Base-by-base conservation (phyloP, 768 basidiomycete genomes). In the Leccinum variicolor region DNA sequence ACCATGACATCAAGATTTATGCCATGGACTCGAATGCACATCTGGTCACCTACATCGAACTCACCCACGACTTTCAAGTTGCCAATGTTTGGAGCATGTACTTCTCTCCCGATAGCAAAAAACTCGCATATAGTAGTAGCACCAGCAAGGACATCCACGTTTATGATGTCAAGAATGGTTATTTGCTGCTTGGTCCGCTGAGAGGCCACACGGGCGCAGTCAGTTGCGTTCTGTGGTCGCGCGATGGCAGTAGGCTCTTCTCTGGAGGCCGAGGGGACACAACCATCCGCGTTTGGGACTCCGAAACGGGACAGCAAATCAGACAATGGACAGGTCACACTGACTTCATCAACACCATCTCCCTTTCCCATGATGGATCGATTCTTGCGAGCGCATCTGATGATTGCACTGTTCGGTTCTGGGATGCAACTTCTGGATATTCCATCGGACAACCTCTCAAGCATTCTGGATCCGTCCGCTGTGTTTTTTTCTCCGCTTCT, bases 381-480 rank as follows among this genome's bases (percentile, higher is more conserved):
- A 46, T 8, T 23, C 45, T 46, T 15, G 13, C 45, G 3, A 46
- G 21, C 23, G 14, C 14, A 15, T 46, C 45, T 2, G 0, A 1
- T 7, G 45, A 46, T 46, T 3, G 7, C 21, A 25, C 14, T 46
- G 10, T 46, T 46, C 45, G 1, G 3, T 25, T 46, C 23, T 46
- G 45, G 45, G 45, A 46, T 15, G 7, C 14, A 15, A 2, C 3
- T 25, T 25, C 45, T 23, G 45, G 23, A 25, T 0, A 3, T 25
- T 21, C 23, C 11, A 3, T 46, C 5, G 45, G 45, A 14, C 13
- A 25, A 25, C 5, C 10, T 46, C 23, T 46, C 10, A 0, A 23
- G 3, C 23, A 46, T 46, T 2, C 14, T 25, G 6, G 15, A 19
- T 0, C 0, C n/a, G 19, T 21, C 3, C 4, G 0, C 6, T 19